A percentile compares a stretch with the other conserved stretches of the same genome.
These are phyloP conservation scores for Yamadazyma ubonensis DNA, from an alignment of 805 yeast genomes.

Conservation along the genomic window DNA sequence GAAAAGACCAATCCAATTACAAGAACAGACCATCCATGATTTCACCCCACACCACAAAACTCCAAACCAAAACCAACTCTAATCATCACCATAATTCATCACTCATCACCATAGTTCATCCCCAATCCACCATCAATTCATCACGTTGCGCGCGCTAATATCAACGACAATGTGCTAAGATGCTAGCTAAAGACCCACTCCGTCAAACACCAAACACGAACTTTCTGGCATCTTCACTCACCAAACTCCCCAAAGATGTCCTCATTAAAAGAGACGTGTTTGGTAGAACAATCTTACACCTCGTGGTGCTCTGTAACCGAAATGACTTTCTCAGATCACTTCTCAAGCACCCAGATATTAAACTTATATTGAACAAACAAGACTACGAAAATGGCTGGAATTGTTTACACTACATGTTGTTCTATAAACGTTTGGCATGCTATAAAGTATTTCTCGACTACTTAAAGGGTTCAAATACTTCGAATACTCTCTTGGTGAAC, in stretches of 20 bases:
- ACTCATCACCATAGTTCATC: too few species aligned
- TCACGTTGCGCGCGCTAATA: too few species aligned
- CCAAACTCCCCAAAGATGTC: conserved; percentile 10
- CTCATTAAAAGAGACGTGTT: conserved; percentile 55
- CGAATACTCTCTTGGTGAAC: conserved; percentile 12
- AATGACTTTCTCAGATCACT: conserved; percentile 46
- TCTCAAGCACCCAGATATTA: conserved; percentile 48
- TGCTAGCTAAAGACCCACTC: not conserved
- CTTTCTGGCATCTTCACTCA: conserved; percentile 3
- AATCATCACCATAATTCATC: too few species aligned
- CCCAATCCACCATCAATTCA: too few species aligned
- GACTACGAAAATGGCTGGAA: conserved; percentile 85
- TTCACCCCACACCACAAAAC: too few species aligned
- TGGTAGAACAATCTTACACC: conserved; percentile 67
- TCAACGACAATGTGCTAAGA: not conserved
- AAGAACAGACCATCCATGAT: too few species aligned
- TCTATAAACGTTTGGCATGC: conserved; percentile 54
- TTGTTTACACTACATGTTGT: conserved; percentile 69
- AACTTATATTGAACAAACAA: conserved; percentile 34
- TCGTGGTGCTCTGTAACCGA: conserved; percentile 51
- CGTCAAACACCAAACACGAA: not conserved
- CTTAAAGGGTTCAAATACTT: conserved; percentile 15
- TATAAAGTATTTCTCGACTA: conserved; percentile 41
- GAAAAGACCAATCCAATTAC: not conserved
- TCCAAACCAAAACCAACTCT: too few species aligned